Conservation (phyloP, 1,284 basidiomycete species). For the Cerioporus squamosus region DNA sequence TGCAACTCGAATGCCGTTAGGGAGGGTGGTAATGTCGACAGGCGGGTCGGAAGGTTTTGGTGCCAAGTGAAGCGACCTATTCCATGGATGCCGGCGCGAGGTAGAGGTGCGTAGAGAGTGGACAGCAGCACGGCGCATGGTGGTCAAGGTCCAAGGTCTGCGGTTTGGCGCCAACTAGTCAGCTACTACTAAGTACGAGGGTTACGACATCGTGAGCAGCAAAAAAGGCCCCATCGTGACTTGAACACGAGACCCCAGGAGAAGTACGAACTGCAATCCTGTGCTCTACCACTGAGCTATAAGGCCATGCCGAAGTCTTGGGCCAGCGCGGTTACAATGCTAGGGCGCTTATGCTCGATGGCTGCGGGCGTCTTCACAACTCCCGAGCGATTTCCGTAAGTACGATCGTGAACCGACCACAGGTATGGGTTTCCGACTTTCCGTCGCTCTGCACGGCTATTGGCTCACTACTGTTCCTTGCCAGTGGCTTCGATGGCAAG, state of each 20-base stretch:
- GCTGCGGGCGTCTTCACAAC: no score
- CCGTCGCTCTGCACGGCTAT: no score
- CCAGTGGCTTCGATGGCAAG: no score
- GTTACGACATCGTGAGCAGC: no score
- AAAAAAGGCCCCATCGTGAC: constrained; percentile 33
- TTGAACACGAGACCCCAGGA: constrained; percentile 37
- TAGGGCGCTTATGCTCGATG: no score
- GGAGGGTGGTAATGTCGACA: constrained; percentile 80
- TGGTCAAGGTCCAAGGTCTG: constrained; percentile 10
- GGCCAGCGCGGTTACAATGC: no score
- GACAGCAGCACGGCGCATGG: constrained; percentile 29
- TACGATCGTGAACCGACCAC: no score
- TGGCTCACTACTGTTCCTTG: no score
- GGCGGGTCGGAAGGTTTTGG: constrained; percentile 21
- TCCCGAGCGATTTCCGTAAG: no score
- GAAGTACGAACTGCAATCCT: constrained; percentile 40
- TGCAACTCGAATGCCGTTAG: constrained; percentile 92
- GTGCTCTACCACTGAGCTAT: constrained; percentile 42
- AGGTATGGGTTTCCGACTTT: no score
- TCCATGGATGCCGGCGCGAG: not conserved
- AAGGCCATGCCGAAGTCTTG: constrained; percentile 16
- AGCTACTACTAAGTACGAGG: no score
- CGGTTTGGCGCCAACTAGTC: not conserved
- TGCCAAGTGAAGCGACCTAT: constrained; percentile 2
- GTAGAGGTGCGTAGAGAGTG: constrained; percentile 21